Base-by-base conservation (phyloP, 352 stramenopile species). In the Phytopythium delawarense region DNA sequence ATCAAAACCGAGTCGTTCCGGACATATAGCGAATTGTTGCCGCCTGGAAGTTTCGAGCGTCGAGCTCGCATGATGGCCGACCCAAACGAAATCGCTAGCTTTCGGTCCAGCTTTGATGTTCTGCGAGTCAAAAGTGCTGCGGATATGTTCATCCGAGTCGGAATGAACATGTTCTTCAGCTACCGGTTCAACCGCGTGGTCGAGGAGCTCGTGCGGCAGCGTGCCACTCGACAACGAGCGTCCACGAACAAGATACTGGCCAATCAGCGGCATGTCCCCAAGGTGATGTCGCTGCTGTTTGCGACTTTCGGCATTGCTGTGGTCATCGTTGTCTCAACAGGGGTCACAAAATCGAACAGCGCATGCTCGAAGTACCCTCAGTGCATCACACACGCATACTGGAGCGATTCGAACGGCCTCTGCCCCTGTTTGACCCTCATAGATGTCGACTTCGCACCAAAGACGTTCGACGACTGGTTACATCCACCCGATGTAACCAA, bases 131-230 rank as follows among this genome's bases (percentile, higher is more conserved):
- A 61, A 7, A 55, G 68, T 21, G n/a, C 40, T 1, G 35, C 60
- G 3, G 61, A 78, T 16, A 42, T 78, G 2, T 57, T 76, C 21
- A 42, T 78, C 8, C 66, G 66, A 15, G 57, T 84, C 2, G 65
- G 68, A 7, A 72, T 72, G 62, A 79, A 73, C 40, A 8, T 75
- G 3, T 63, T 72, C 5, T 76, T 81, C 35, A 65, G 52, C 20
- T 77, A 77, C 25, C 73, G 73, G 3, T 65, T 66, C 59, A 71
- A 75, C 44, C 64, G 72, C 4, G 69, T 83, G 32, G 52, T 78
- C 8, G 65, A 78, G 21, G 55, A 69, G 1, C 54, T 75, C 0
- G 63, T 74, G 12, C 51, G 66, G 13, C 52, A 69, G 42, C 48
- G 46, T 32, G 35, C 20, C 11, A 16, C 8, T 8, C 30, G 39